Percentiles rank a stretch among this genome's conserved stretches.
Evolutionary conservation across 1,284 basidiomycete genomes (phyloP).

Genomic region (Ganoderma multipileum): DNA sequence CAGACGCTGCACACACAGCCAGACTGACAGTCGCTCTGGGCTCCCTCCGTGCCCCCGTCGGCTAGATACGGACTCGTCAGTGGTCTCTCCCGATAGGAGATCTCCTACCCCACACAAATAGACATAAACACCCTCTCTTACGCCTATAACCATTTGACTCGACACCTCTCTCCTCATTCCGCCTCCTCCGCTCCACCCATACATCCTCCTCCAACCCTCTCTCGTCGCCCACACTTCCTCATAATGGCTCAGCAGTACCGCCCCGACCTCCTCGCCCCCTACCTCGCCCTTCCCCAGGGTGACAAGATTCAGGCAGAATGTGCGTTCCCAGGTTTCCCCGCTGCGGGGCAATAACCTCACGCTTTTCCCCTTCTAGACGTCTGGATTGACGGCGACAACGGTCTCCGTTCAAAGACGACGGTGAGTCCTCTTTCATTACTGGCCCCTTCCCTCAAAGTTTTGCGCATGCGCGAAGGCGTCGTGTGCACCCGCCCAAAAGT

Average conservation of each 20-base stretch:
- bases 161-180: constrained; percentile 15
- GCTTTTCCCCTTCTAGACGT: constrained; percentile 66
- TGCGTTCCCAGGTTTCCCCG: constrained; percentile 46
- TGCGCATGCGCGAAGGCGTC: not conserved
- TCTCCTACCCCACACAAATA: constrained; percentile 29
- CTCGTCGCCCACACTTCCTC: constrained; percentile 27
- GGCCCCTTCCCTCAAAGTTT: not conserved
- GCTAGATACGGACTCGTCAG: constrained; percentile 18
- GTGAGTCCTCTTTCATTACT: constrained; percentile 47
- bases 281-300: constrained; percentile 86
- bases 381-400: constrained; percentile 94
- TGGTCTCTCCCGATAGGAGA: constrained; percentile 21
- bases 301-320: constrained; percentile 93
- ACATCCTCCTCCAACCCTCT: not conserved
- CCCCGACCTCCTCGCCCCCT: constrained; percentile 88
- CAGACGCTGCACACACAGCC: not conserved
- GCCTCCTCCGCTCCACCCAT: constrained; percentile 28
- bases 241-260: constrained; percentile 55
- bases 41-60: constrained; percentile 1
- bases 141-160: constrained; percentile 28
- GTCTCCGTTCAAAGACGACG: constrained; percentile 94
- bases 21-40: not conserved
- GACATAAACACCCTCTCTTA: constrained; percentile 23
- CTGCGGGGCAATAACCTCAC: constrained; percentile 31
- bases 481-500: not conserved